Evolutionary conservation across 768 basidiomycete species (phyloP).

Genomic region (Suillus ampliporus): DNA sequence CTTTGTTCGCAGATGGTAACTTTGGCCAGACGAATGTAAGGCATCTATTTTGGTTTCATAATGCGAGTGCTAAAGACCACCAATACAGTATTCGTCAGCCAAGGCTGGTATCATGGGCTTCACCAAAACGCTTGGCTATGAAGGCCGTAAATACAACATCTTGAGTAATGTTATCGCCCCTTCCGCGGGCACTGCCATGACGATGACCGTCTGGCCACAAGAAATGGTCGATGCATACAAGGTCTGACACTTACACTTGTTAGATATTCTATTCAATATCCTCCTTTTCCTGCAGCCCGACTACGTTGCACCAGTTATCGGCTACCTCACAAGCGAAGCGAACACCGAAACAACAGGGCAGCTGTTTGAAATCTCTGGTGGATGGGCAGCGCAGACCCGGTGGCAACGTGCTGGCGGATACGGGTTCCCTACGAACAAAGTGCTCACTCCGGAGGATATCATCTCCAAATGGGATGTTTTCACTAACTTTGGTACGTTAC

Average conservation of each 20-base stretch:
- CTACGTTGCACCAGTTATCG: slow-evolving; percentile 90
- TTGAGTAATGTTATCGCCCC: slow-evolving; percentile 88
- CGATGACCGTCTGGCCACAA: slow-evolving; percentile 81
- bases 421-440: slow-evolving; percentile 82
- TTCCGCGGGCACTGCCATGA: slow-evolving; percentile 91
- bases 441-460: slow-evolving; percentile 82
- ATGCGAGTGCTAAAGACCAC: slow-evolving; percentile 3
- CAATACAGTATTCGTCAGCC: slow-evolving; percentile 80
- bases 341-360: slow-evolving; percentile 75
- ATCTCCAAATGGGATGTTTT: slow-evolving; percentile 80
- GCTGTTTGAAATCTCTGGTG: slow-evolving; percentile 87
- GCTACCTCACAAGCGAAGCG: slow-evolving; percentile 84
- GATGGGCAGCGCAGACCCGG: slow-evolving; percentile 90
- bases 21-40: slow-evolving; percentile 91
- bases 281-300: slow-evolving; percentile 63
- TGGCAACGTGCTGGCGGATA: slow-evolving; percentile 92
- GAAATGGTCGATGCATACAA: slow-evolving; percentile 92
- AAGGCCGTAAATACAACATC: slow-evolving; percentile 92
- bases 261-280: not conserved
- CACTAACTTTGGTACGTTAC: slow-evolving; percentile 77
- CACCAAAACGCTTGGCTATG: slow-evolving; percentile 88
- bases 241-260: slow-evolving; percentile 43
- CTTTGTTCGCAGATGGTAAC: slow-evolving; percentile 73
- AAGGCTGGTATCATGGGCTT: slow-evolving; percentile 92
- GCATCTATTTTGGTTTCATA: not conserved